Evolutionary conservation across 139 green algal species (phyloP).

Genomic region (Deuterostichococcus epilithicus): DNA sequence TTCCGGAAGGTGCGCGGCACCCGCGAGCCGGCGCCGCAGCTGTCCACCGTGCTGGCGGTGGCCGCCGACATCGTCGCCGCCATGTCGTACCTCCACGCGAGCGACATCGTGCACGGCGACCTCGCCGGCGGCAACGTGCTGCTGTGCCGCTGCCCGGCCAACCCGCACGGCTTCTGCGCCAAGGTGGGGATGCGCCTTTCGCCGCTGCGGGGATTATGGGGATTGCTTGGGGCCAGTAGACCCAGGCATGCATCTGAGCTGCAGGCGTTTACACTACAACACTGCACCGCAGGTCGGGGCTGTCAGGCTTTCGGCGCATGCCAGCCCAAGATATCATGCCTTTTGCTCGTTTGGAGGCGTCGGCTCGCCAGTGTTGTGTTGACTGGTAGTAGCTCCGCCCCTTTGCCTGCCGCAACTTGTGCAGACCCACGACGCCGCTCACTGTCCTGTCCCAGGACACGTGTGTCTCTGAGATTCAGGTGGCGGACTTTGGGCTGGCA

Average conservation of each 20-base stretch:
- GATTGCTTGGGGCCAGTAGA: too few species aligned
- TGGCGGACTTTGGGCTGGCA: slow-evolving; percentile 68
- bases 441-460: not conserved
- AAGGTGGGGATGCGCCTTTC: slow-evolving; percentile 15
- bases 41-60: slow-evolving; percentile 10
- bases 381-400: too few species aligned
- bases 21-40: not conserved
- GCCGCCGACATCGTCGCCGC: slow-evolving; percentile 28
- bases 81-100: slow-evolving; percentile 40
- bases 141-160: slow-evolving; percentile 13
- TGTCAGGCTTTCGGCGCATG: too few species aligned
- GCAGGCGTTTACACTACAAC: too few species aligned
- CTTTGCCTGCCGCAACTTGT: too few species aligned
- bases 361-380: too few species aligned
- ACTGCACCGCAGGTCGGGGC: too few species aligned
- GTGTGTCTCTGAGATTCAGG: slow-evolving; percentile 7
- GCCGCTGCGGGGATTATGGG: too few species aligned
- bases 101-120: slow-evolving; percentile 43
- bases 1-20: slow-evolving; percentile 1
- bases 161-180: slow-evolving; percentile 35
- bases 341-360: too few species aligned
- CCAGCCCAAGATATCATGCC: too few species aligned
- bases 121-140: slow-evolving; percentile 49
- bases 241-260: too few species aligned
- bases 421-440: too few species aligned